phyloP scores from a whole-genome alignment of 2,329 filamentous ascomycete genomes.

The Chaetomium globosum region DNA sequence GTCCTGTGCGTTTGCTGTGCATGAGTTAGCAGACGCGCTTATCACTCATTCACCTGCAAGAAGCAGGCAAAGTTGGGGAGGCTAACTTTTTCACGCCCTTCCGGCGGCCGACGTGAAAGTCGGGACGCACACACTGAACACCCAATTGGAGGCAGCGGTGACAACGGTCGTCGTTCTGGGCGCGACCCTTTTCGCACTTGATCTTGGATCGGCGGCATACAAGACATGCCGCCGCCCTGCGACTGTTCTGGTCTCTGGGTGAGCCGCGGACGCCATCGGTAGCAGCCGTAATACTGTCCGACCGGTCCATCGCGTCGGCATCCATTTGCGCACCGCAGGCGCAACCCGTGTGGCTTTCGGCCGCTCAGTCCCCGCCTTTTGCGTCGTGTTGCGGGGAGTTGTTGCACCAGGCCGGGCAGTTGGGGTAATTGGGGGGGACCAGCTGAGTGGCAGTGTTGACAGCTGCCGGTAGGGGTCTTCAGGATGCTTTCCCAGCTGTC shows the following conservation, averaged over 20 bases:
- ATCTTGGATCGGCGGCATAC: constrained; percentile 68
- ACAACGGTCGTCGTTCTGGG: constrained; percentile 55
- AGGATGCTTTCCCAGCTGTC: neutral
- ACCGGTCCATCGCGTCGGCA: constrained; percentile 30
- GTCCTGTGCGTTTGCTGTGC: constrained; percentile 68
- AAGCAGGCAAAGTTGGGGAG: neutral
- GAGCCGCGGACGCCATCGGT: constrained; percentile 28
- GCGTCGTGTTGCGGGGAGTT: constrained; percentile 22
- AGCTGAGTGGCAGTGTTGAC: constrained; percentile 11
- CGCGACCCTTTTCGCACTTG: constrained; percentile 61
- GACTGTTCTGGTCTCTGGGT: constrained; percentile 35
- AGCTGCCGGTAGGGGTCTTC: constrained; percentile 3
- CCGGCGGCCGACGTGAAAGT: constrained; percentile 72
- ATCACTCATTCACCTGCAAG: too few species aligned
- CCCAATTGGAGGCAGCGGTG: constrained; percentile 63
- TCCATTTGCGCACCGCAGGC: constrained; percentile 24
- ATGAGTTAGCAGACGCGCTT: constrained; percentile 7
- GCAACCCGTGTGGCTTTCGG: constrained; percentile 22
- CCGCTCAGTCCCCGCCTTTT: constrained; percentile 23
- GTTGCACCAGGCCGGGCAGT: constrained; percentile 5
- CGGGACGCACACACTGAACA: constrained; percentile 67
- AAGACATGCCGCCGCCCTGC: constrained; percentile 37
- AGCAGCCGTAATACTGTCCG: constrained; percentile 26
- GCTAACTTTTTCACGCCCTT: constrained; percentile 74
- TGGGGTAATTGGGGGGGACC: constrained; percentile 18